These are phyloP conservation scores for Trichoderma sp. DNA, from an alignment of 2,329 filamentous ascomycete species.

Conservation along the genomic window DNA sequence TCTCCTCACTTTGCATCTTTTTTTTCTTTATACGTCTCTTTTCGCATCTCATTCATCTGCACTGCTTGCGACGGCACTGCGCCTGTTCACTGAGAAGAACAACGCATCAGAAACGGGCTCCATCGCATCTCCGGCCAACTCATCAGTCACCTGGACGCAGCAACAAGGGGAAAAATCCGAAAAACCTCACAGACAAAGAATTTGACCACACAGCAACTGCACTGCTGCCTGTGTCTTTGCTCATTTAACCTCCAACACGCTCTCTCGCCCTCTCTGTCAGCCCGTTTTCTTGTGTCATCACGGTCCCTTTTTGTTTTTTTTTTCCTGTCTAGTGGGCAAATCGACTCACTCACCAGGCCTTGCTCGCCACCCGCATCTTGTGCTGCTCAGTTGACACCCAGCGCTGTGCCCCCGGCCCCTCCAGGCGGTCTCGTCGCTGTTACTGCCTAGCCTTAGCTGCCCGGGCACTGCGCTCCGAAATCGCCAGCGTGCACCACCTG, in stretches of 20 bases:
- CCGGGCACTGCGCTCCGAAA: constrained; percentile 43
- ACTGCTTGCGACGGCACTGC: constrained; percentile 51
- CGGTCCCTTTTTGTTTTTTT: not conserved
- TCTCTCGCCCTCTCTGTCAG: not conserved
- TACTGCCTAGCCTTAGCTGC: constrained; percentile 28
- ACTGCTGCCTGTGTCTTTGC: constrained; percentile 21
- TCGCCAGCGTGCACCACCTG: constrained; percentile 44
- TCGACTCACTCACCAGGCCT: constrained; percentile 26
- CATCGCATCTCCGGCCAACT: constrained; percentile 21
- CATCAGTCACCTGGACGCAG: constrained; percentile 4
- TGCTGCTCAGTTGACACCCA: constrained; percentile 12
- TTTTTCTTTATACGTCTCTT: constrained; percentile 33
- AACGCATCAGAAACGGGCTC: constrained; percentile 9
- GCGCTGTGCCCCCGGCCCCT: constrained; percentile 24
- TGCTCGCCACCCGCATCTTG: constrained; percentile 20
- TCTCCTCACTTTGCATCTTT: constrained; percentile 23
- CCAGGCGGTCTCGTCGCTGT: constrained; percentile 27
- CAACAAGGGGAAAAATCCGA: not conserved
- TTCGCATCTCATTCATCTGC: not conserved
- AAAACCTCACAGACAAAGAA: not conserved
- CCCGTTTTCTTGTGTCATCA: not conserved
- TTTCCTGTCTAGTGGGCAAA: constrained; percentile 15
- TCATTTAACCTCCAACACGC: constrained; percentile 10
- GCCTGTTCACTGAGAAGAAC: constrained; percentile 55
- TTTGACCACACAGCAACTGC: not conserved